Evolutionary conservation across 129 eudicot species (phyloP), one percentile per base, ranked within the genome.

Genomic region (Solidago caesia): DNA sequence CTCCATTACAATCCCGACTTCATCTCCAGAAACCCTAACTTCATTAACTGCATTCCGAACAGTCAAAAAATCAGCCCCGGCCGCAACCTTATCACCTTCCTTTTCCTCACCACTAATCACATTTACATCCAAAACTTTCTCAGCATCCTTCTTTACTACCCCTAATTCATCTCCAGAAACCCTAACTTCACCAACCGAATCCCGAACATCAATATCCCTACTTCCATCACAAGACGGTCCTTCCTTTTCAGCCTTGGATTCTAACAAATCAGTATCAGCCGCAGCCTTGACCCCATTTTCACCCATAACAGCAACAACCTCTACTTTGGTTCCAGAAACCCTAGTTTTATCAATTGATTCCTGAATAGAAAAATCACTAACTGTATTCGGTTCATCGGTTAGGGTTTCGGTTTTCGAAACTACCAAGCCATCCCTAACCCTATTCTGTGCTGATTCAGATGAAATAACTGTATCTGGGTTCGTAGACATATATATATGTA

Each of bases 1-100:
- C 39, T 33, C 58, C 13, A 52, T 52, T 12, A 10, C n/a, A 51
- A 51, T n/a, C 56, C 56, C 56, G 4, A 9, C 13, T 48, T 48
- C 55, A 7, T 48, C 13, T 48, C 55, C 55, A 7, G 55, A 8
- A 48, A 48, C 55, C 12, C 55, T 4, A 48, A 48, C 55, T 7
- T 48, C 55, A 48, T 13, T 48, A 5, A 48, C 55, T 13, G 13
- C 10, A 48, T 48, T 7, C 55, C 13, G 55, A 48, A 48, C 55
- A 48, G 8, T 7, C 13, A 48, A 48, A 9, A 4, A 48, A 9
- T 48, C 55, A 48, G 3, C 55, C 55, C 39, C 39, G 3, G 39
- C 39, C 2, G 39, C 66, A 75, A 81, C 81, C 33, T 70, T 49
- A 84, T 41, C 82, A 26, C 86, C 83, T 44, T 85, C 86, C 81